phyloP scores from a whole-genome alignment of 1,139 yeast species.

The Hanseniaspora sp. region DNA sequence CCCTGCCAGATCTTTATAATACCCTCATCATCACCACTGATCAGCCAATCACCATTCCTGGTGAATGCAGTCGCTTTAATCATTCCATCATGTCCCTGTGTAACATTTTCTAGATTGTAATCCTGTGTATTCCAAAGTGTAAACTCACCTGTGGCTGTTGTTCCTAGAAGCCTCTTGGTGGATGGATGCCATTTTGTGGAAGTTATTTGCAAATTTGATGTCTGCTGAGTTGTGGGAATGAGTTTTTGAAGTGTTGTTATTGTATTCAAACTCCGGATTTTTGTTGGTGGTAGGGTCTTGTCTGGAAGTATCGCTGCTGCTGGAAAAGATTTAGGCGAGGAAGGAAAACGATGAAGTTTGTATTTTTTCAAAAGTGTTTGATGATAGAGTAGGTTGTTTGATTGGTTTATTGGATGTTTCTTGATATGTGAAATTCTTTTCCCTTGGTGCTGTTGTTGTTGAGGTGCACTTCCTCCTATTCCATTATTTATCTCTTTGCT shows the following conservation, averaged over 20 bases:
- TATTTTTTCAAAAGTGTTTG: not conserved
- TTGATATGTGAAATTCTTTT: not conserved
- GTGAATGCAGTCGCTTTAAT: constrained; percentile 70
- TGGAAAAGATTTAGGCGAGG: not conserved
- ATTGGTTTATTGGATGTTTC: constrained; percentile 2
- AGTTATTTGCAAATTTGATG: constrained; percentile 6
- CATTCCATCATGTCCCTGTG: constrained; percentile 96
- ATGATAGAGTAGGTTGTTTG: constrained; percentile 9
- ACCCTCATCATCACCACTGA: constrained; percentile 91
- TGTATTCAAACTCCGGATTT: constrained; percentile 1
- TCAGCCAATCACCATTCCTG: constrained; percentile 87
- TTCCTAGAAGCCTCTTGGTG: constrained; percentile 54
- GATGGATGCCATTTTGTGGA: not conserved
- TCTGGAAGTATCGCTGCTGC: not conserved
- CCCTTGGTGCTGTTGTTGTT: not conserved
- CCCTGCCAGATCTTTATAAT: constrained; percentile 82
- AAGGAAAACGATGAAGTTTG: not conserved
- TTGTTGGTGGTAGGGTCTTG: not conserved
- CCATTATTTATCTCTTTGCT: not conserved
- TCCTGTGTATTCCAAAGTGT: constrained; percentile 96
- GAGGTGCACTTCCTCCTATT: not conserved
- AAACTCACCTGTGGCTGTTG: constrained; percentile 88
- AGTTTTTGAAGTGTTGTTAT: constrained; percentile 7
- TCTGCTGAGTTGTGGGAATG: not conserved
- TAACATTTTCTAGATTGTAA: constrained; percentile 89